phyloP scores from a whole-genome alignment of 768 basidiomycete genomes.

The Lyophyllum shimeji region DNA sequence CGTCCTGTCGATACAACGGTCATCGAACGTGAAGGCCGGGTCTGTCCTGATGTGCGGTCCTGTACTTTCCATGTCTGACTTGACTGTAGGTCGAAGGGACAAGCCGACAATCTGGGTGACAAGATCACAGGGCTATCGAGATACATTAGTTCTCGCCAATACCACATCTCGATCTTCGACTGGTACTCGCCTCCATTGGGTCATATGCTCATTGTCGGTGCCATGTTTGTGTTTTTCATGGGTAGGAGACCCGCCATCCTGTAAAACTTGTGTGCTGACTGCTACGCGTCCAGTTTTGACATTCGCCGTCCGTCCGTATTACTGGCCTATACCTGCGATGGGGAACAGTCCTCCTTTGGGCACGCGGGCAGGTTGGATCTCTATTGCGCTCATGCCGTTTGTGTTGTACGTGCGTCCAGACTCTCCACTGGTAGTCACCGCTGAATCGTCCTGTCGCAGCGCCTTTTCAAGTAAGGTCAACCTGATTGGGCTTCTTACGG shows the following conservation, averaged over 20 bases:
- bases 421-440: not conserved
- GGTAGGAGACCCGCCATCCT: not conserved
- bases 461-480: constrained; percentile 36
- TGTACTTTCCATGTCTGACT: not conserved
- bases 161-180: constrained; percentile 14
- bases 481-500: constrained; percentile 28
- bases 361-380: constrained; percentile 32
- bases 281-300: constrained; percentile 15
- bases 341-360: constrained; percentile 29
- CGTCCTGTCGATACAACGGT: not conserved
- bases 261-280: not conserved
- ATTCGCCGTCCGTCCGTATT: constrained; percentile 26
- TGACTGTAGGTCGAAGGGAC: not conserved
- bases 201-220: constrained; percentile 21
- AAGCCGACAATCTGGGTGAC: constrained; percentile 6
- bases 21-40: not conserved
- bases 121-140: constrained; percentile 18
- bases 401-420: constrained; percentile 25
- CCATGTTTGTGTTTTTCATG: constrained; percentile 23
- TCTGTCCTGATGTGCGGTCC: not conserved
- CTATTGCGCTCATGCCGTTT: constrained; percentile 35
- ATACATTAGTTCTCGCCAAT: constrained; percentile 24
- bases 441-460: constrained; percentile 2
- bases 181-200: constrained; percentile 31
- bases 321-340: constrained; percentile 29